Conservation (phyloP, 176 grass and related monocot genomes). For the Raddia distichophylla region DNA sequence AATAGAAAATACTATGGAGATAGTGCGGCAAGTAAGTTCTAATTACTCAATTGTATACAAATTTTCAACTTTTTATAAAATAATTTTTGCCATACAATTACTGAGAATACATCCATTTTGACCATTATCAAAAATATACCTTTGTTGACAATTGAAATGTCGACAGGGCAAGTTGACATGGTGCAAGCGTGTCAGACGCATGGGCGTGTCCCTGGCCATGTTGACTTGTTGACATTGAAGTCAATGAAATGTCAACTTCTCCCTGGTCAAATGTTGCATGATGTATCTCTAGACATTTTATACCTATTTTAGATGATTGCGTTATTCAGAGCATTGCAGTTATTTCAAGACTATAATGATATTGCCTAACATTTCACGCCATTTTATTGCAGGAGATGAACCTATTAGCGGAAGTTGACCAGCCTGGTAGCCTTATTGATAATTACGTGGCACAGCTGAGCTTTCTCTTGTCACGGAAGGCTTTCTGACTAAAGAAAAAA, state of each 20-base stretch:
- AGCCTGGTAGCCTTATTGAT: constrained; percentile 84
- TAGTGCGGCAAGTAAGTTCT: constrained; percentile 76
- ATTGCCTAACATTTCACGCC: constrained; percentile 9
- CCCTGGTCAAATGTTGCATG: not conserved
- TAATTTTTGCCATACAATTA: too few species aligned
- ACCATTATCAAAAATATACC: too few species aligned
- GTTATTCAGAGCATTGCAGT: not conserved
- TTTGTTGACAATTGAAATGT: too few species aligned
- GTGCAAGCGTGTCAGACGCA: too few species aligned
- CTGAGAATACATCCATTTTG: too few species aligned
- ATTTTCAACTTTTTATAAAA: not conserved
- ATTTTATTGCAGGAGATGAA: constrained; percentile 76
- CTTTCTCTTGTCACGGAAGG: constrained; percentile 83
- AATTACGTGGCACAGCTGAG: constrained; percentile 84
- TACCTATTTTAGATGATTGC: not conserved
- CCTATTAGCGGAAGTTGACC: constrained; percentile 87
- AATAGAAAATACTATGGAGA: constrained; percentile 97
- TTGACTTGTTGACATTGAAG: too few species aligned
- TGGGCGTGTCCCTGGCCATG: too few species aligned
- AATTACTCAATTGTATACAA: not conserved
- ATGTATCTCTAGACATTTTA: not conserved
- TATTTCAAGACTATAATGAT: constrained; percentile 13
- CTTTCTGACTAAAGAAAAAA: too few species aligned
- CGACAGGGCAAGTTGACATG: too few species aligned
- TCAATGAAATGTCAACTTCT: too few species aligned